phyloP scores from a whole-genome alignment of 164 flowering plant genomes.

The Magnolia sinica region DNA sequence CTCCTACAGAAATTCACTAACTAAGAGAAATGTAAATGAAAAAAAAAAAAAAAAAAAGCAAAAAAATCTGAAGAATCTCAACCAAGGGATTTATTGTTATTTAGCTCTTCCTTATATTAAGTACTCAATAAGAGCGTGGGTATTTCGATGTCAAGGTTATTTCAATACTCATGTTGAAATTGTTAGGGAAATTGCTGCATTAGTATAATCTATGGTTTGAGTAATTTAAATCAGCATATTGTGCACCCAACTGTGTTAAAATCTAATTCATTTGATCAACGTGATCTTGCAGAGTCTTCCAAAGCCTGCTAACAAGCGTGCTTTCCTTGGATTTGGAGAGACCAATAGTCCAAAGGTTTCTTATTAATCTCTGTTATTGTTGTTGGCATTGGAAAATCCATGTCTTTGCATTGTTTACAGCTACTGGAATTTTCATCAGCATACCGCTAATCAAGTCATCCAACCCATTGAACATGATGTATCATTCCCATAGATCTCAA shows the following conservation, averaged over 20 bases:
- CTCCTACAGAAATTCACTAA: too few species aligned
- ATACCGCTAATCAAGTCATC: neutral
- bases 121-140: neutral
- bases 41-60: too few species aligned
- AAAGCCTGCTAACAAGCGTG: conserved; percentile 20
- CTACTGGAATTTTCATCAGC: neutral
- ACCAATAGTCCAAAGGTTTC: conserved; percentile 12
- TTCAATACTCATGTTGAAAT: neutral
- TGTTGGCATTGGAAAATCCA: too few species aligned
- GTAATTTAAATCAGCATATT: neutral
- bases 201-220: neutral
- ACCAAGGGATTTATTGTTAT: neutral
- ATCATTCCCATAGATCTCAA: neutral
- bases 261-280: neutral
- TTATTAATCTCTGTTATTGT: neutral
- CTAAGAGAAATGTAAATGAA: too few species aligned
- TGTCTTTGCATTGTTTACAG: neutral
- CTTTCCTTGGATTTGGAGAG: conserved; percentile 10
- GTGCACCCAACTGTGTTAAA: neutral
- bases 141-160: neutral
- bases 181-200: neutral
- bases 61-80: too few species aligned
- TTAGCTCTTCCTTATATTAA: neutral
- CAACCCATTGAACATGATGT: too few species aligned
- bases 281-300: conserved; percentile 18